Conservation (phyloP, 1,139 yeast genomes). For the Kurtzmaniella natalensis region DNA sequence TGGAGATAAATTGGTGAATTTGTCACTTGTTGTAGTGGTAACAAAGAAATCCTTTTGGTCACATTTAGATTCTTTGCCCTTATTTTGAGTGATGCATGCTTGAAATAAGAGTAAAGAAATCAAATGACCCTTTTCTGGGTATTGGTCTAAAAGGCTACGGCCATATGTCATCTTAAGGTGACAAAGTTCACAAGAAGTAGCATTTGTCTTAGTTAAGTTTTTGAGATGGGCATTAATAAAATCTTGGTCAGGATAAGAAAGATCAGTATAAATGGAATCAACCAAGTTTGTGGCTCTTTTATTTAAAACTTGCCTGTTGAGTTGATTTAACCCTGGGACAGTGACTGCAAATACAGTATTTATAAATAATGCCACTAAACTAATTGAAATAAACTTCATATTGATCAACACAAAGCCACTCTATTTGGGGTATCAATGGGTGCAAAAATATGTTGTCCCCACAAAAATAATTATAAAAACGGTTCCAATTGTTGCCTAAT, state of each 20-base stretch:
- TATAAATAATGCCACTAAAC: background rate
- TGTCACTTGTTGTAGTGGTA: conserved; percentile 26
- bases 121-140: conserved; percentile 34
- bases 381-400: background rate
- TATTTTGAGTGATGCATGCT: conserved; percentile 28
- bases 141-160: conserved; percentile 20
- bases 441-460: too few species aligned
- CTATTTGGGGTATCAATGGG: background rate
- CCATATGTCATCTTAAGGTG: conserved; percentile 33
- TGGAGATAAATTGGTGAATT: conserved; percentile 20
- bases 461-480: too few species aligned
- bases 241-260: conserved; percentile 25
- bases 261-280: conserved; percentile 22
- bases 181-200: conserved; percentile 32
- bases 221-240: conserved; percentile 25
- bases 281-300: conserved; percentile 17
- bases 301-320: conserved; percentile 15
- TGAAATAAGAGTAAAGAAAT: conserved; percentile 33
- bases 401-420: too few species aligned
- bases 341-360: conserved; percentile 10
- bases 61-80: conserved; percentile 29
- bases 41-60: conserved; percentile 35
- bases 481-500: too few species aligned
- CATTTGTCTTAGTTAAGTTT: conserved; percentile 23
- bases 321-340: conserved; percentile 18